Conservation (phyloP, 176 grass and related monocot genomes). For the Zea luxurians region DNA sequence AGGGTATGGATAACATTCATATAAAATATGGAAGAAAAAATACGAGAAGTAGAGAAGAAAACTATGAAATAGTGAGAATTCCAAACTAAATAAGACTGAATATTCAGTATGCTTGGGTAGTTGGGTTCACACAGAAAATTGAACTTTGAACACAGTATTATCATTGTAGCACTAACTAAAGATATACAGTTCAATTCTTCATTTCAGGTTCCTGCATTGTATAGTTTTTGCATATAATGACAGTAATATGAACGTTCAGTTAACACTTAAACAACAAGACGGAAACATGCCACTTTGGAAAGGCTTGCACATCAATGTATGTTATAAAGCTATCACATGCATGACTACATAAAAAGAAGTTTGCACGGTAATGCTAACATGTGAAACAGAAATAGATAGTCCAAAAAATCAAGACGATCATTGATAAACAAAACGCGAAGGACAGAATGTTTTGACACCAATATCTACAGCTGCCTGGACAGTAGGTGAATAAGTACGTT, state of each 20-base stretch:
- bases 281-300: background rate
- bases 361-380: background rate
- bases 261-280: background rate
- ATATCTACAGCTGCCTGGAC: background rate
- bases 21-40: background rate
- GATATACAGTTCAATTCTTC: background rate
- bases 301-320: background rate
- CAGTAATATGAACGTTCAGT: background rate
- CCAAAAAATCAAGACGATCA: background rate
- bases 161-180: background rate
- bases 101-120: background rate
- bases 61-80: background rate
- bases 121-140: background rate
- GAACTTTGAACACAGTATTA: background rate
- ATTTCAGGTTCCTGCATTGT: background rate
- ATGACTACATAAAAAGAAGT: background rate
- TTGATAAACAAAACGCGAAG: background rate
- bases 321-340: background rate
- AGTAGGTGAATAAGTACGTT: background rate
- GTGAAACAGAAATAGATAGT: slow-evolving; percentile 3
- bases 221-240: background rate
- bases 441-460: background rate
- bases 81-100: background rate
- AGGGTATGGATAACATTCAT: background rate
- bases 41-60: background rate